Percentiles rank a stretch among this genome's conserved stretches.
Evolutionary conservation across 208 protist species (phyloP).

Genomic region (Phytomonas sp.): DNA sequence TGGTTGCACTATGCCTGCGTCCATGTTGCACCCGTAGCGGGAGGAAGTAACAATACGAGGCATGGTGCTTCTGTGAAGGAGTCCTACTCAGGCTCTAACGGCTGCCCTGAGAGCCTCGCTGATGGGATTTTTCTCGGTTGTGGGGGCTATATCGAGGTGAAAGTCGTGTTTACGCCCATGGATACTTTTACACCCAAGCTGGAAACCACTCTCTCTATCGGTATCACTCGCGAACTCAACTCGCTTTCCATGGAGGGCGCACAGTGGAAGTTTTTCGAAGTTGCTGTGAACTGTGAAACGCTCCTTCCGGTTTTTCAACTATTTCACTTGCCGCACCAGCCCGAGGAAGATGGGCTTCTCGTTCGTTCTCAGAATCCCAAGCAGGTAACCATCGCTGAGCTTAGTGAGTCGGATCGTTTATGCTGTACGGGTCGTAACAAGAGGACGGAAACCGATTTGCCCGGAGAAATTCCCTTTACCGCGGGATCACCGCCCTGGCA

Average conservation of each 20-base stretch:
- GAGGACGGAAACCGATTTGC: background rate
- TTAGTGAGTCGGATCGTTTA: background rate
- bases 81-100: background rate
- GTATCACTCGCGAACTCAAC: slow-evolving; percentile 68
- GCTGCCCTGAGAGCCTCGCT: background rate
- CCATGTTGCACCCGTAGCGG: slow-evolving; percentile 30
- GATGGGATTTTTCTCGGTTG: slow-evolving; percentile 31
- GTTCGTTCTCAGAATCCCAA: background rate
- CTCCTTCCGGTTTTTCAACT: slow-evolving; percentile 37
- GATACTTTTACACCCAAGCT: slow-evolving; percentile 39
- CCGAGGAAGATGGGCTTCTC: background rate
- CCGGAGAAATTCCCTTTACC: background rate
- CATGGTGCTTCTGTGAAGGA: background rate
- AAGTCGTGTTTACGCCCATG: slow-evolving; percentile 51
- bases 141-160: slow-evolving; percentile 79
- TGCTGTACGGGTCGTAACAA: background rate
- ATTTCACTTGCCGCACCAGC: background rate
- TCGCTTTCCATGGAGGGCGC: slow-evolving; percentile 48
- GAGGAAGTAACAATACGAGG: background rate
- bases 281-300: slow-evolving; percentile 54
- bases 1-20: slow-evolving; percentile 60
- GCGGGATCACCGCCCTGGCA: background rate
- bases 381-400: background rate
- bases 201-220: slow-evolving; percentile 42
- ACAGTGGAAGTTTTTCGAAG: slow-evolving; percentile 66